These are phyloP conservation scores for Plectosphaerella cucumerina DNA, from an alignment of 2,329 filamentous ascomycete species.

Conservation along the genomic window DNA sequence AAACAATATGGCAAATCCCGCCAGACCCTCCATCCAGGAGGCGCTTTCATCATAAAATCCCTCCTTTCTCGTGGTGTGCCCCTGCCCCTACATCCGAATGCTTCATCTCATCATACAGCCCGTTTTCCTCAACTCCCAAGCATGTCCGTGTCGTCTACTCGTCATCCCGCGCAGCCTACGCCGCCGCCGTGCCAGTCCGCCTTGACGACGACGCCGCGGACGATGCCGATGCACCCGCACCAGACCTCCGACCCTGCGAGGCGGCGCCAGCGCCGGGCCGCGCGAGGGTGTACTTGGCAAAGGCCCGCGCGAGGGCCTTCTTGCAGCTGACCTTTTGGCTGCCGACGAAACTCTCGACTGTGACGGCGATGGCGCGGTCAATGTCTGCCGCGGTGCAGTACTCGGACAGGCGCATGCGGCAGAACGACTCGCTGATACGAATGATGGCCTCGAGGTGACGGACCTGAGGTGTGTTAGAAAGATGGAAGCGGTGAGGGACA, in stretches of 20 bases:
- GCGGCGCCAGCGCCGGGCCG: constrained; percentile 34
- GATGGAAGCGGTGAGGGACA: neutral
- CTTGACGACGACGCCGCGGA: constrained; percentile 14
- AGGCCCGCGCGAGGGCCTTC: constrained; percentile 88
- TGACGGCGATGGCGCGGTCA: constrained; percentile 94
- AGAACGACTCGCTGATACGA: constrained; percentile 90
- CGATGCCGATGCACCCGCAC: constrained; percentile 14
- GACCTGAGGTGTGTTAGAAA: constrained; percentile 52
- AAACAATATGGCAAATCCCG: neutral
- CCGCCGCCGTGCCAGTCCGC: constrained; percentile 6
- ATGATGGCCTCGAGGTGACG: constrained; percentile 98
- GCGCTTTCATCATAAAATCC: neutral
- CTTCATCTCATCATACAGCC: neutral
- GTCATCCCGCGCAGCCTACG: constrained; percentile 1
- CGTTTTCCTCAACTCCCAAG: neutral
- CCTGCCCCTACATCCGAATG: neutral
- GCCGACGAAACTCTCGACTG: constrained; percentile 91
- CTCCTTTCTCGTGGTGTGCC: neutral
- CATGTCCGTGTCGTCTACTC: neutral
- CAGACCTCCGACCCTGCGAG: constrained; percentile 12
- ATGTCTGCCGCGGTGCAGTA: constrained; percentile 90
- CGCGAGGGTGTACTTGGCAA: constrained; percentile 83
- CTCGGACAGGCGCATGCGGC: constrained; percentile 96
- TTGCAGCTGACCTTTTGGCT: constrained; percentile 98
- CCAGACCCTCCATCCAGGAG: neutral